Evolutionary conservation across 768 basidiomycete species (phyloP).

Genomic region (Strobilomyces echinocephalus): DNA sequence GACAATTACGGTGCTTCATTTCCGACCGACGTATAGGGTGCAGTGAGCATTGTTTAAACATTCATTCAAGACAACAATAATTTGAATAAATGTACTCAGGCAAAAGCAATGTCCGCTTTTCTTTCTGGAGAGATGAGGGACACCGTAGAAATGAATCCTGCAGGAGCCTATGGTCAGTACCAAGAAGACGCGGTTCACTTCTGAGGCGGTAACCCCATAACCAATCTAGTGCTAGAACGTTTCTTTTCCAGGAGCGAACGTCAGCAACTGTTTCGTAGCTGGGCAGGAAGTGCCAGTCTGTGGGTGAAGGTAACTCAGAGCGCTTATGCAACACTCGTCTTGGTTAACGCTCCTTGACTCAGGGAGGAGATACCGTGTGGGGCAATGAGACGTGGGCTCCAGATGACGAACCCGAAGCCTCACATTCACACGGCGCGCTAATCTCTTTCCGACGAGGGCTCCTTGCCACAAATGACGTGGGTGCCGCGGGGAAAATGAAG

Average conservation of each 20-base stretch:
- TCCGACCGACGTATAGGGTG: conserved; percentile 46
- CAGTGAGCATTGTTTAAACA: conserved; percentile 44
- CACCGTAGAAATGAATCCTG: conserved; percentile 80
- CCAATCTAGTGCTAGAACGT: conserved; percentile 59
- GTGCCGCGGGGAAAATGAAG: conserved; percentile 19
- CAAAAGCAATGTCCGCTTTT: conserved; percentile 94
- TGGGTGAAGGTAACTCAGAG: conserved; percentile 79
- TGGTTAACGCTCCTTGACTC: background rate
- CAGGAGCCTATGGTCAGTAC: conserved; percentile 64
- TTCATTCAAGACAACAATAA: background rate
- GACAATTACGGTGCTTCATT: background rate
- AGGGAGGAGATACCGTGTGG: conserved; percentile 86
- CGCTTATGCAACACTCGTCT: background rate
- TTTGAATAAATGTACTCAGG: conserved; percentile 36
- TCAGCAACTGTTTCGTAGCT: conserved; percentile 84
- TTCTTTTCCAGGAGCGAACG: conserved; percentile 92
- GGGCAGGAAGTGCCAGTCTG: conserved; percentile 92
- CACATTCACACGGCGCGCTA: conserved; percentile 74
- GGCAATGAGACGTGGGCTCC: conserved; percentile 72
- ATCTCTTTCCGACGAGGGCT: conserved; percentile 64
- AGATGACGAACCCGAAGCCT: conserved; percentile 57
- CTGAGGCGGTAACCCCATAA: background rate
- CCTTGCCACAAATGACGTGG: background rate
- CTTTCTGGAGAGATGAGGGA: conserved; percentile 95
- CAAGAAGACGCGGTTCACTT: background rate